These are phyloP conservation scores for Fusarium udum DNA, from an alignment of 2,329 filamentous ascomycete genomes.

Conservation along the genomic window DNA sequence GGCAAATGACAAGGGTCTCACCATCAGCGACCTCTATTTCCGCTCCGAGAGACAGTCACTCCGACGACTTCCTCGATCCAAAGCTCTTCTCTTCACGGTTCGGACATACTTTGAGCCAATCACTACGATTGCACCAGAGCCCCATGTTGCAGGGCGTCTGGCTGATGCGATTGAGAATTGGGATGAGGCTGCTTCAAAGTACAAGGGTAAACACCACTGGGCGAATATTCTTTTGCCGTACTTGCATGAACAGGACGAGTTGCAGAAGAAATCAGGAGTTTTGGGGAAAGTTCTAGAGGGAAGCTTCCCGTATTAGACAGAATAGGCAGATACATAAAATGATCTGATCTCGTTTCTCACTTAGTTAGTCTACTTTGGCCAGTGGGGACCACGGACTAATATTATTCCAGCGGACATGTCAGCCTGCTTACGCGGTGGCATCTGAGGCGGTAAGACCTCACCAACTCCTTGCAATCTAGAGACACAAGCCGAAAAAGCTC, in stretches of 20 bases:
- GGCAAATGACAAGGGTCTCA: slow-evolving; percentile 10
- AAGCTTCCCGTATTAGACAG: slow-evolving; percentile 12
- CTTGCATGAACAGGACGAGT: slow-evolving; percentile 16
- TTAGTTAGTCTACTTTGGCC: background rate
- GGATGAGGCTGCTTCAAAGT: slow-evolving; percentile 20
- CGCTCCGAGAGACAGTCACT: slow-evolving; percentile 33
- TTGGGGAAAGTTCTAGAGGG: slow-evolving; percentile 18
- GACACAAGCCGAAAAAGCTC: fast-evolving
- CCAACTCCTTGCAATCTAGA: background rate
- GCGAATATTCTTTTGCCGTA: slow-evolving; percentile 22
- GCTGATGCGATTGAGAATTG: slow-evolving; percentile 30
- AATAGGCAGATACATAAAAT: background rate
- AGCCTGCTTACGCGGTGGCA: background rate
- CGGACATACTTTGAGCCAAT: slow-evolving; percentile 33
- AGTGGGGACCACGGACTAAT: background rate
- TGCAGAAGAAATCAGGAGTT: slow-evolving; percentile 6
- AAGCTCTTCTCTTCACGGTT: slow-evolving; percentile 21
- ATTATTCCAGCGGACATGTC: background rate
- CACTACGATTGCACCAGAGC: slow-evolving; percentile 18
- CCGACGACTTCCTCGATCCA: slow-evolving; percentile 25
- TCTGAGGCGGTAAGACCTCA: background rate
- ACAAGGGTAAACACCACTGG: slow-evolving; percentile 35
- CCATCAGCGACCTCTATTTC: slow-evolving; percentile 29
- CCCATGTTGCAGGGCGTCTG: slow-evolving; percentile 22
- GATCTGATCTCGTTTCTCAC: background rate